phyloP scores from a whole-genome alignment of 495 filamentous ascomycete genomes.

The Penicillium antarcticum region DNA sequence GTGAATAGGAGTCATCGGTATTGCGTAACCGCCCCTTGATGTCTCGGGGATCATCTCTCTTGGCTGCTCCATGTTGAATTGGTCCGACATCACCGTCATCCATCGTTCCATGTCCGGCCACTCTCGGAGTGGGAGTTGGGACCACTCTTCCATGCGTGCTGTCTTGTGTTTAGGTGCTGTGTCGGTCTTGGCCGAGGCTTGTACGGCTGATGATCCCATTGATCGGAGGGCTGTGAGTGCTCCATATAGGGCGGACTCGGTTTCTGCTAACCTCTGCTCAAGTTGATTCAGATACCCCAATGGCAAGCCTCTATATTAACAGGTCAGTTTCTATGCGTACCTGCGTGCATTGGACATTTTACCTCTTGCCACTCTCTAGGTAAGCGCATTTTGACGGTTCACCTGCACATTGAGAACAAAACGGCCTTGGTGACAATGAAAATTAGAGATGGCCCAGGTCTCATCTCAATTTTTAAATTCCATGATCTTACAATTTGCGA shows the following conservation, averaged over 20 bases:
- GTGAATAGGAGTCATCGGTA: background rate
- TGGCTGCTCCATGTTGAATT: conserved; percentile 10
- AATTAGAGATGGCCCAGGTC: background rate
- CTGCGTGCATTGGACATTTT: background rate
- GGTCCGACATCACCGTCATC: conserved; percentile 15
- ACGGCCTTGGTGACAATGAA: conserved; percentile 6
- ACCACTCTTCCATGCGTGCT: conserved; percentile 27
- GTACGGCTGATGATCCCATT: conserved; percentile 8
- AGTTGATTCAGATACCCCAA: conserved; percentile 28
- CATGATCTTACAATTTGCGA: conserved; percentile 22
- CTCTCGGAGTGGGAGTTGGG: conserved; percentile 19
- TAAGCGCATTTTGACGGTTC: conserved; percentile 28
- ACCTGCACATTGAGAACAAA: conserved; percentile 26
- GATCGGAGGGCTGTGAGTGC: conserved; percentile 21
- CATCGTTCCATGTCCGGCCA: conserved; percentile 21
- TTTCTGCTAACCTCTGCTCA: conserved; percentile 27
- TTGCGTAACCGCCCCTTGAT: conserved; percentile 1
- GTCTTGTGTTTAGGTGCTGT: conserved; percentile 18
- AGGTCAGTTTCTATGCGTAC: background rate
- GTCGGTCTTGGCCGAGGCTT: conserved; percentile 12
- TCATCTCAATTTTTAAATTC: background rate
- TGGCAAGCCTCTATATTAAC: conserved; percentile 19
- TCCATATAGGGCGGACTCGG: conserved; percentile 26
- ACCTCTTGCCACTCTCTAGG: conserved; percentile 30
- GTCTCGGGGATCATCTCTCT: background rate